A percentile compares a stretch with the other conserved stretches of the same genome.
Evolutionary conservation across 2,329 filamentous ascomycete genomes (phyloP).

Genomic region (Trichoderma cornu-damae): DNA sequence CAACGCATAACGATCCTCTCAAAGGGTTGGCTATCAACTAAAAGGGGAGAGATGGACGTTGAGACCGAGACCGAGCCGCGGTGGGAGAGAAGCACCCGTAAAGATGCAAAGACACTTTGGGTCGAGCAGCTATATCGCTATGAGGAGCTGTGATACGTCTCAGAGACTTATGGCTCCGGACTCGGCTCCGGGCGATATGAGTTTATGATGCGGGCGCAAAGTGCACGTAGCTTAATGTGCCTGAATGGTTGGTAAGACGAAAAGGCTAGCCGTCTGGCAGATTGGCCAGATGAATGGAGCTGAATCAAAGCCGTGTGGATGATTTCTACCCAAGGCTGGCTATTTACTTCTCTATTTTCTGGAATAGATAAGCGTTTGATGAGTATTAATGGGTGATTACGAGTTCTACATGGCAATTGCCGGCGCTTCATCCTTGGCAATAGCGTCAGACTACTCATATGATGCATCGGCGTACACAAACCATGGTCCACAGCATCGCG

Average conservation of each 20-base stretch:
- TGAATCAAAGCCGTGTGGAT: background rate
- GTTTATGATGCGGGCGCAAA: background rate
- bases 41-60: background rate
- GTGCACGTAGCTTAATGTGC: background rate
- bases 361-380: background rate
- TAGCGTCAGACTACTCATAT: background rate
- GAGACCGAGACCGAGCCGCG: constrained; percentile 18
- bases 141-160: constrained; percentile 50
- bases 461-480: no score
- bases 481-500: no score
- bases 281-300: background rate
- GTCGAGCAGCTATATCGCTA: constrained; percentile 72
- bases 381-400: background rate
- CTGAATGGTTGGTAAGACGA: background rate
- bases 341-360: background rate
- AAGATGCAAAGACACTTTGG: constrained; percentile 35
- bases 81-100: constrained; percentile 4
- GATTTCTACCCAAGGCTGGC: background rate
- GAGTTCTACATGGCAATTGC: background rate
- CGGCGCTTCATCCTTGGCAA: background rate
- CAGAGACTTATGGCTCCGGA: background rate
- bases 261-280: background rate
- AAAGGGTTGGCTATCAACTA: background rate
- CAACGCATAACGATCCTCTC: background rate
- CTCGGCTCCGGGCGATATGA: no score